phyloP scores from a whole-genome alignment of 176 grass and related monocot genomes.

The Rhipidocladum racemiflorum region DNA sequence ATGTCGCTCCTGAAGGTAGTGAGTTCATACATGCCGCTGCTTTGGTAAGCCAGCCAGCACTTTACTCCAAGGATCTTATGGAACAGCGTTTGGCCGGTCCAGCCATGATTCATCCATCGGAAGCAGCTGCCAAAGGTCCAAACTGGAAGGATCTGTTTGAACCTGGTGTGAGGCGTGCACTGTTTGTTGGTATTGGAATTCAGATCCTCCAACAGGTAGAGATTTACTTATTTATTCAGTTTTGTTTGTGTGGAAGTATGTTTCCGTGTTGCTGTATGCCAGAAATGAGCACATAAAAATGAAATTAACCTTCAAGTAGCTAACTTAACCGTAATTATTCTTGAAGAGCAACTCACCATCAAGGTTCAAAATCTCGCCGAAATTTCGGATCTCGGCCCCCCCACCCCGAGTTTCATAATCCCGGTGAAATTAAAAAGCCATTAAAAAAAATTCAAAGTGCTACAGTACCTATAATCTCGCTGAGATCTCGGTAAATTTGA shows the following conservation, averaged over 20 bases:
- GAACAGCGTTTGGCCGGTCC: slow-evolving; percentile 55
- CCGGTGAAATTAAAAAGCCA: too few relatives aligned
- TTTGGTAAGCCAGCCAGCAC: slow-evolving; percentile 77
- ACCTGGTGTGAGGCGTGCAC: slow-evolving; percentile 72
- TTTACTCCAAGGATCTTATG: slow-evolving; percentile 63
- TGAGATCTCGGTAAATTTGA: too few relatives aligned
- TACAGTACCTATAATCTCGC: too few relatives aligned
- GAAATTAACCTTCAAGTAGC: neutral
- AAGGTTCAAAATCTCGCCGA: too few relatives aligned
- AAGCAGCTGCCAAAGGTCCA: slow-evolving; percentile 56
- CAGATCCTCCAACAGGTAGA: slow-evolving; percentile 90
- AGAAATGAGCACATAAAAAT: slow-evolving; percentile 9
- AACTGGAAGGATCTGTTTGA: slow-evolving; percentile 69
- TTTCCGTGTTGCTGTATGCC: neutral
- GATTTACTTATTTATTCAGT: slow-evolving; percentile 10
- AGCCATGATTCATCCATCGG: slow-evolving; percentile 62
- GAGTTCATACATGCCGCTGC: slow-evolving; percentile 75
- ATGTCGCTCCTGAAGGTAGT: slow-evolving; percentile 40
- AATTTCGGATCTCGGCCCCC: too few relatives aligned
- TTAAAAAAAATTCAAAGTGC: too few relatives aligned
- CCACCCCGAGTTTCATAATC: too few relatives aligned
- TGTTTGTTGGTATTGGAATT: slow-evolving; percentile 73
- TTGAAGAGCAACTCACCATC: neutral
- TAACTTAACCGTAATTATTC: slow-evolving; percentile 17
- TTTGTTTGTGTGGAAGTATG: neutral